Percentiles rank a stretch among this genome's conserved stretches.
Conservation (phyloP, 1,139 yeast genomes). For the Scheffersomyces titani region DNA sequence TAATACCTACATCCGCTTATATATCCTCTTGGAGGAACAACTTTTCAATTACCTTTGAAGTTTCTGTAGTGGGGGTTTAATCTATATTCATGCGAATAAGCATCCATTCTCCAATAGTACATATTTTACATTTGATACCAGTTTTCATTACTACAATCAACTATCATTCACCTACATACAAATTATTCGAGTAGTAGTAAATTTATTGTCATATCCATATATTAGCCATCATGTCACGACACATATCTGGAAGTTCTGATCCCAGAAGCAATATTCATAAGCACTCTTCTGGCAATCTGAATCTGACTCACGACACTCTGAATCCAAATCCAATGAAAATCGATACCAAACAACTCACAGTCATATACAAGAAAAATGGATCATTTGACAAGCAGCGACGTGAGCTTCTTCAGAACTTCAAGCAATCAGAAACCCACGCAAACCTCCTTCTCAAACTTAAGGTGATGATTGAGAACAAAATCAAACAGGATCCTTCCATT, state of each 20-base stretch:
- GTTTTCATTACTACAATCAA: not conserved
- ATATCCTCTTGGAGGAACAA: not conserved
- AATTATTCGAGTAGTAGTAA: not conserved
- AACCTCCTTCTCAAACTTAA: conserved; percentile 44
- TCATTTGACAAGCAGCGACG: conserved; percentile 50
- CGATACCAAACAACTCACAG: conserved; percentile 44
- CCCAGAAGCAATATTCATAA: not conserved
- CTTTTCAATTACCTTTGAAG: not conserved
- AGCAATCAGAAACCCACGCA: conserved; percentile 42
- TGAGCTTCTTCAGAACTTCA: conserved; percentile 45
- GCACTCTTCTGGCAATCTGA: not conserved
- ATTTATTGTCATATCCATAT: not conserved
- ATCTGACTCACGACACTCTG: not conserved
- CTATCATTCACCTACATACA: not conserved
- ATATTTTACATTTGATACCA: not conserved
- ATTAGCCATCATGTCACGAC: not conserved
- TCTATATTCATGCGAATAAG: too few relatives aligned
- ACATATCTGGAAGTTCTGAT: not conserved
- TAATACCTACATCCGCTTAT: not conserved
- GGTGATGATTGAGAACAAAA: conserved; percentile 47
- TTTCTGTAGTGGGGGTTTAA: not conserved
- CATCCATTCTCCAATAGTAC: too few relatives aligned
- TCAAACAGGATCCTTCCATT: conserved; percentile 50
- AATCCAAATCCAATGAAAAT: conserved; percentile 2
- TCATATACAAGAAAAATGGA: conserved; percentile 52